Evolutionary conservation across 2,329 filamentous ascomycete species (phyloP).

Genomic region (Trichoderma lentiforme): DNA sequence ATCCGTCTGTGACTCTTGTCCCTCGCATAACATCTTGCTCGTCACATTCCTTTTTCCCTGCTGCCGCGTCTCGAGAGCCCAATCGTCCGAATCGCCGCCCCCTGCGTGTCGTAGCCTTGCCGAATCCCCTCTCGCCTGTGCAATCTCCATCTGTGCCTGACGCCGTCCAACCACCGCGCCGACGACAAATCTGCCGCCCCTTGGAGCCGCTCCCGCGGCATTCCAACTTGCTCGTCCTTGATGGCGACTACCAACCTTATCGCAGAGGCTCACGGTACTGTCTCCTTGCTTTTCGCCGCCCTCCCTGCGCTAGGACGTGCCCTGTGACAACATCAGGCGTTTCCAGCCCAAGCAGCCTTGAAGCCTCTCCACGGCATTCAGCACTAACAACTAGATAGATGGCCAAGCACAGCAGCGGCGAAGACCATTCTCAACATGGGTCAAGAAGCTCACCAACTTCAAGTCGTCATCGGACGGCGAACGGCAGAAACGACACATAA

Average conservation of each 20-base stretch:
- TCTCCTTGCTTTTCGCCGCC: constrained; percentile 1
- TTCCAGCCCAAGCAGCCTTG: constrained; percentile 6
- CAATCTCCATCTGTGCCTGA: constrained; percentile 4
- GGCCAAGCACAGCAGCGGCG: constrained; percentile 64
- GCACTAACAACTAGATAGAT: constrained; percentile 52
- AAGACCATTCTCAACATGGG: constrained; percentile 86
- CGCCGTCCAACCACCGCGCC: background rate
- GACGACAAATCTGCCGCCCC: background rate
- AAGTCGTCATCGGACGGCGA: constrained; percentile 67
- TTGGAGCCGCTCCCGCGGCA: constrained; percentile 3
- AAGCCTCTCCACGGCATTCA: background rate
- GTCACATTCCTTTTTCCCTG: background rate
- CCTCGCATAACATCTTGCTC: constrained; percentile 1
- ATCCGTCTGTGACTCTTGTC: constrained; percentile 1
- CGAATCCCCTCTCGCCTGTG: background rate
- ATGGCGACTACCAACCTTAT: constrained; percentile 40
- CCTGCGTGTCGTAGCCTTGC: background rate
- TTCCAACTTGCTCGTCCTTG: constrained; percentile 4
- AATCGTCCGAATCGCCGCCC: background rate
- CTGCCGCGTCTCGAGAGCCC: background rate
- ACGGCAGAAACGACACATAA: constrained; percentile 40
- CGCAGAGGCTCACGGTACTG: constrained; percentile 42
- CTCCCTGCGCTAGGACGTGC: background rate
- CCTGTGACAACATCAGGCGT: background rate
- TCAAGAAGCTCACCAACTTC: constrained; percentile 88